Percentiles rank a stretch among this genome's conserved stretches.
phyloP scores from a whole-genome alignment of 352 stramenopile genomes.

The Phytophthora fragariaefolia region DNA sequence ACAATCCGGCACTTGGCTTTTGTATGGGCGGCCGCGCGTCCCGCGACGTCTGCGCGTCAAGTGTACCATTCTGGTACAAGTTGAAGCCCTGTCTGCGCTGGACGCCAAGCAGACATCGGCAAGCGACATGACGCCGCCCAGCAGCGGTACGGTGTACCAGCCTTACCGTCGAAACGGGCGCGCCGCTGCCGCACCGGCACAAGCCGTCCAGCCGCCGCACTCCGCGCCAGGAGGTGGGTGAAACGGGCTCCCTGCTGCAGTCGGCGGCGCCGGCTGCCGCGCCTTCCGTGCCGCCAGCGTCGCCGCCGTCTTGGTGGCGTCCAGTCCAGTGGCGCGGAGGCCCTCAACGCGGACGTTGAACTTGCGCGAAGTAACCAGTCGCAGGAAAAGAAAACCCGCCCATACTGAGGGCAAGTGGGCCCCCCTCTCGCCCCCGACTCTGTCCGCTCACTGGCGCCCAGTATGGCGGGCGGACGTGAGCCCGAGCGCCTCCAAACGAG shows the following conservation, averaged over 20 bases:
- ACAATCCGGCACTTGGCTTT: conserved; percentile 4
- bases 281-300: neutral
- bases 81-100: neutral
- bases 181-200: conserved; percentile 19
- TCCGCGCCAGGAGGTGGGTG: neutral
- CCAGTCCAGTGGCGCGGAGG: conserved; percentile 11
- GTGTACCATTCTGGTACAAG: too few species aligned
- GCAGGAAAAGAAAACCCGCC: conserved; percentile 10
- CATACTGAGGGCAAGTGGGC: conserved; percentile 3
- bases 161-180: conserved; percentile 25
- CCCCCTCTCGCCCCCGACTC: neutral
- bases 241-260: neutral
- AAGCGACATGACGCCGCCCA: conserved; percentile 20
- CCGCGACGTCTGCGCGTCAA: too few species aligned
- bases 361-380: conserved; percentile 26
- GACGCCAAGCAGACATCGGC: conserved; percentile 12
- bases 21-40: conserved; percentile 16
- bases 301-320: neutral
- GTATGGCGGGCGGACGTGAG: conserved; percentile 19
- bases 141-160: conserved; percentile 26
- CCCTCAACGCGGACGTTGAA: conserved; percentile 29
- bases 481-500: neutral
- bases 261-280: neutral
- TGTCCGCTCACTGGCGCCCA: conserved; percentile 6
- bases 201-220: neutral